Evolutionary conservation across 768 basidiomycete genomes (phyloP).

Genomic region (Lactarius indigo): DNA sequence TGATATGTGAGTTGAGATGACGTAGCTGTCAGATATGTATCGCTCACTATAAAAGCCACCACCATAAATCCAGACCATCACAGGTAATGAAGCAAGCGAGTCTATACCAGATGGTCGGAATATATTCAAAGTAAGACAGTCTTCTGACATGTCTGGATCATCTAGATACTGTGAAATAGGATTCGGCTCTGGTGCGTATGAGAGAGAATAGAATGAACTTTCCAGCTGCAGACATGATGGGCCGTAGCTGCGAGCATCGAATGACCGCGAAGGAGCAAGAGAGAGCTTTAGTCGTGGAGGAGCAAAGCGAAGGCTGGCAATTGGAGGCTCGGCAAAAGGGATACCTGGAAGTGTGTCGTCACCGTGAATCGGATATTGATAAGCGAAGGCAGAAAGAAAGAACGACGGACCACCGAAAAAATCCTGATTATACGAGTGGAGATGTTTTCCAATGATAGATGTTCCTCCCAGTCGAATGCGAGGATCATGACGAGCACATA

Average conservation of each 20-base stretch:
- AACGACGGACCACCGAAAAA: constrained; percentile 32
- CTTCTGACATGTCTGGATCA: constrained; percentile 35
- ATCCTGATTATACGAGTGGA: constrained; percentile 26
- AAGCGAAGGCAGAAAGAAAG: neutral
- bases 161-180: neutral
- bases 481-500: neutral
- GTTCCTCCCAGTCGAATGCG: constrained; percentile 28
- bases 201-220: neutral
- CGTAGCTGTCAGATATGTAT: neutral
- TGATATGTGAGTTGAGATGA: neutral
- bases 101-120: constrained; percentile 37
- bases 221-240: constrained; percentile 31
- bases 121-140: constrained; percentile 49
- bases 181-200: neutral
- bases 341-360: constrained; percentile 28
- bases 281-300: constrained; percentile 28
- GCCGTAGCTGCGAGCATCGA: constrained; percentile 34
- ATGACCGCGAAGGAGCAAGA: constrained; percentile 26
- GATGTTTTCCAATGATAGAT: constrained; percentile 26
- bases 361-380: neutral
- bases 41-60: constrained; percentile 33
- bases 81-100: constrained; percentile 34
- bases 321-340: constrained; percentile 36
- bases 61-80: constrained; percentile 45
- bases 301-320: constrained; percentile 31